phyloP scores from a whole-genome alignment of 73 alveolate genomes.

The Tetrahymena elliotti region DNA sequence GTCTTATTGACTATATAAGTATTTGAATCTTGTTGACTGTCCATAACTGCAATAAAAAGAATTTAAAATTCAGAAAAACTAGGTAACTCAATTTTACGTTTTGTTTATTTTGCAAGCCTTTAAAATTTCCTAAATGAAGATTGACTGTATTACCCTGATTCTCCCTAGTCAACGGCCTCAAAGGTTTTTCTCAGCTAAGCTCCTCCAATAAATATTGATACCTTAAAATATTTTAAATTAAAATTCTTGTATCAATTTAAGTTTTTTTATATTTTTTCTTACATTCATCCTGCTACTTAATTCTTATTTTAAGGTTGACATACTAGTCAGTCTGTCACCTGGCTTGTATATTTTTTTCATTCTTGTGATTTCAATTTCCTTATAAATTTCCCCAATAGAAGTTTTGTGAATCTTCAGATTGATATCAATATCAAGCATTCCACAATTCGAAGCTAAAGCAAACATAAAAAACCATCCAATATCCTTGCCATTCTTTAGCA shows the following conservation, averaged over 20 bases:
- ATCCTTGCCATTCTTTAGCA: neutral
- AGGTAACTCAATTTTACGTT: neutral
- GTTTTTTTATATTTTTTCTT: neutral
- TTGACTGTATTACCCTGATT: neutral
- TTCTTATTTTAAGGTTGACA: neutral
- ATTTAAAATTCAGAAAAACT: too few species aligned
- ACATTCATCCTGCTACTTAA: neutral
- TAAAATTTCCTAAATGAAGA: neutral
- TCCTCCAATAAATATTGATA: neutral
- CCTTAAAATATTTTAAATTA: neutral
- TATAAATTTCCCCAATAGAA: neutral
- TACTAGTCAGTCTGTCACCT: neutral
- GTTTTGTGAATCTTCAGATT: neutral
- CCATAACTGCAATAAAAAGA: neutral
- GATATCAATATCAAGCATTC: neutral
- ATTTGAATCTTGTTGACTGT: neutral
- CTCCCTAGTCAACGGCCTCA: neutral
- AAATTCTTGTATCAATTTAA: neutral
- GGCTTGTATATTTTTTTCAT: neutral
- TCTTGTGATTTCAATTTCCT: neutral
- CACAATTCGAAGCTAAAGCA: neutral
- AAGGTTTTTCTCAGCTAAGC: neutral
- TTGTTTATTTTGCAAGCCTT: neutral
- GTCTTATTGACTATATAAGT: neutral
- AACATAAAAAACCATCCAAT: neutral